These are phyloP conservation scores for Dactylellina sp. DNA, from an alignment of 2,329 filamentous ascomycete species.

Conservation along the genomic window DNA sequence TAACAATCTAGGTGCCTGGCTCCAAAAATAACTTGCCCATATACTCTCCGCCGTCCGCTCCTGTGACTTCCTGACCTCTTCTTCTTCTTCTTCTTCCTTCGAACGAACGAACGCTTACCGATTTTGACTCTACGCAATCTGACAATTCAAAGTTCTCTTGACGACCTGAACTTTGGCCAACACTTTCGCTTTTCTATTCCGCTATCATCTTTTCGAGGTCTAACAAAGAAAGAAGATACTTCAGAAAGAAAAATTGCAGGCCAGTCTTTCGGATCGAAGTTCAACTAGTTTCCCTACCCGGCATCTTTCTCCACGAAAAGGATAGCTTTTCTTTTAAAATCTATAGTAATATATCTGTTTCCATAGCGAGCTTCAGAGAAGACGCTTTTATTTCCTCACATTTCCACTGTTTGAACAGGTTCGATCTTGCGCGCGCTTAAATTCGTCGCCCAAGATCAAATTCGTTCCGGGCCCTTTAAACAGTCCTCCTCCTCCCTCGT, in stretches of 20 bases:
- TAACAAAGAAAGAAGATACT: slow-evolving; percentile 49
- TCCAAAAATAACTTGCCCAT: slow-evolving; percentile 57
- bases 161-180: slow-evolving; percentile 58
- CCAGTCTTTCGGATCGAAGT: slow-evolving; percentile 54
- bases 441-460: slow-evolving; percentile 34
- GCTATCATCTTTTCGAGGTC: slow-evolving; percentile 57
- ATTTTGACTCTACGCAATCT: slow-evolving; percentile 40
- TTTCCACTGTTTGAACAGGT: slow-evolving; percentile 61
- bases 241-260: slow-evolving; percentile 57
- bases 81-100: slow-evolving; percentile 57
- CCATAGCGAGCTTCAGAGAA: slow-evolving; percentile 65
- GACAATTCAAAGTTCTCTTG: slow-evolving; percentile 57
- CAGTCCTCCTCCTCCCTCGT: slow-evolving; percentile 9
- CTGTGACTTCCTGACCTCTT: slow-evolving; percentile 58
- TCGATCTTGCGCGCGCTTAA: slow-evolving; percentile 52
- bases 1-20: slow-evolving; percentile 42
- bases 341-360: slow-evolving; percentile 27
- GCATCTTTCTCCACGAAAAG: slow-evolving; percentile 46
- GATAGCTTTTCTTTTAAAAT: slow-evolving; percentile 50
- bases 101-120: slow-evolving; percentile 32
- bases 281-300: slow-evolving; percentile 27
- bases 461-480: slow-evolving; percentile 40
- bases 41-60: slow-evolving; percentile 53
- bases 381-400: slow-evolving; percentile 68
- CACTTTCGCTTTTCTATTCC: slow-evolving; percentile 48